Conservation (phyloP, 2,329 filamentous ascomycete species). For the Trichoderma sp. region DNA sequence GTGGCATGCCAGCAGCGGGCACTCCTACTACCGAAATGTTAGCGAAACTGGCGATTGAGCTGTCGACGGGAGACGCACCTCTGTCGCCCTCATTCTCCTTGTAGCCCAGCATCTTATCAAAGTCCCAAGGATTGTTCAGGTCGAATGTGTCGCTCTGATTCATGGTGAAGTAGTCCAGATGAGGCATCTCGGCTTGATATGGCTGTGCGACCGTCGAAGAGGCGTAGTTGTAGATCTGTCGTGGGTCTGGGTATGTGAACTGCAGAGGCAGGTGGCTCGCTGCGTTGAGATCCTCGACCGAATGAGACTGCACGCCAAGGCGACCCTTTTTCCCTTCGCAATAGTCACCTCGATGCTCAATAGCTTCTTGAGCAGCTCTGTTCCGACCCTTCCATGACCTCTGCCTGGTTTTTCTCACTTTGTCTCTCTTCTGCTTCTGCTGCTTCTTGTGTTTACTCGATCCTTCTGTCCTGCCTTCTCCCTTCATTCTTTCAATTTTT, state of each 20-base stretch:
- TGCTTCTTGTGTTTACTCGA: too few relatives aligned
- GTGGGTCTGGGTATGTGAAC: constrained; percentile 28
- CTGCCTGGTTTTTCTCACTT: not conserved
- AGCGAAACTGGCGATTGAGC: not conserved
- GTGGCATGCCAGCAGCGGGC: not conserved
- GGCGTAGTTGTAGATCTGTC: constrained; percentile 29
- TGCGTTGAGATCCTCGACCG: constrained; percentile 30
- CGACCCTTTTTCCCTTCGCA: constrained; percentile 28
- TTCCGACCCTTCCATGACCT: constrained; percentile 32
- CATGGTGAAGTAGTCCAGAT: constrained; percentile 31
- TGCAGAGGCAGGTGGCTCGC: constrained; percentile 31
- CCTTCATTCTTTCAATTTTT: too few relatives aligned
- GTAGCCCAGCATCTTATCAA: constrained; percentile 32
- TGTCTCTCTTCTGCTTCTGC: too few relatives aligned
- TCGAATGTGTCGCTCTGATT: constrained; percentile 33
- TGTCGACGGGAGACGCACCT: constrained; percentile 23
- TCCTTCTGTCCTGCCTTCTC: too few relatives aligned
- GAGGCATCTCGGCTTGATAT: constrained; percentile 13
- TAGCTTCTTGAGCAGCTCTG: constrained; percentile 32
- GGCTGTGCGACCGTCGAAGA: constrained; percentile 18
- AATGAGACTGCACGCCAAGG: constrained; percentile 28
- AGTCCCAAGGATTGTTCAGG: constrained; percentile 34
- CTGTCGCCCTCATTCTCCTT: constrained; percentile 30
- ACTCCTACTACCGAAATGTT: not conserved
- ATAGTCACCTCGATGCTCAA: constrained; percentile 31